Evolutionary conservation across 2,329 filamentous ascomycete genomes (phyloP), one percentile per base, ranked within the genome.

Genomic region (Penicillium griseofulvum): DNA sequence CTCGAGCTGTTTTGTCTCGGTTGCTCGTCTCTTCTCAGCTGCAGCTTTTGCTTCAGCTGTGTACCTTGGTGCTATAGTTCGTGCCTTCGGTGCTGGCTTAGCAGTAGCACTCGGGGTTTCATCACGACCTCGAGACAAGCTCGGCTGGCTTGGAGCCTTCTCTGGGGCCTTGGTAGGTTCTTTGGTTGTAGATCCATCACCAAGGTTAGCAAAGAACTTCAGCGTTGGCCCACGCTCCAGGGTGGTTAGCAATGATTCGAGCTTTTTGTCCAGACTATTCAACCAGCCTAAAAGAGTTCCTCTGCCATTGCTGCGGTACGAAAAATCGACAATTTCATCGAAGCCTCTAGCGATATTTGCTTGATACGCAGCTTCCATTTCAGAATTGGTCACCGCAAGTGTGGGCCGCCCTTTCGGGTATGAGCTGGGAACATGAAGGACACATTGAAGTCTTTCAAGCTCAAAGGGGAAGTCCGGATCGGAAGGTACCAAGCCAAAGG

Each of bases 401-500:
- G 74, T 76, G 36, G 89, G 85, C 28, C 75, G 75, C 39, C 68
- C 76, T 33, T 63, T 61, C 37, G 89, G 89, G 71, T 89, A 93
- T 17, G 72, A 73, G 10, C 67, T 69, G 1, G 90, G 89, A 19
- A 94, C 79, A 48, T 77, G 80, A 36, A 94, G 74, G 41, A 84
- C 78, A 68, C 88, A 92, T 38, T 88, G 80, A 31, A 94, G 77
- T 34, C 81, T 77, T 26, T 85, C 81, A 67, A 93, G 77, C 58
- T 91, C 88, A 71, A 90, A 93, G 0, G 90, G 88, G 65, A 94
- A 93, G 67, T 94, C 90, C 0, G 90, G 90, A 68, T 94, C 90
- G 6, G 89, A 91, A 5, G 90, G 90, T 12, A 74, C 75, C 58
- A 94, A 74, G 49, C 79, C 83, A 71, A 93, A 89, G 10, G 78